Evolutionary conservation across 1,284 basidiomycete species (phyloP).

Genomic region (Ganoderma boninense): DNA sequence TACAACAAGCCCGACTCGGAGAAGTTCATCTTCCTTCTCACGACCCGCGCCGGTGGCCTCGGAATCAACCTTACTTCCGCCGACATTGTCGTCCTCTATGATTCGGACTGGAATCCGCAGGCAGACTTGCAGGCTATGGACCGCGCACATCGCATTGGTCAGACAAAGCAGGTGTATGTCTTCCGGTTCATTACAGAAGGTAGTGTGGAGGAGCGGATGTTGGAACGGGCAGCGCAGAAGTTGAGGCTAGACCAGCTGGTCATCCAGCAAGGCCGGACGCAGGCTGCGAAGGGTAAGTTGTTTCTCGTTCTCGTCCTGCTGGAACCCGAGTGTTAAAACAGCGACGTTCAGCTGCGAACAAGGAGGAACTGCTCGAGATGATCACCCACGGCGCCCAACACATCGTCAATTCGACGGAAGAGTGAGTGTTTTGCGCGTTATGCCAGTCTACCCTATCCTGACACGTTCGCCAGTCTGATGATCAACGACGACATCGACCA

Average conservation of each 20-base stretch:
- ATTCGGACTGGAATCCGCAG: constrained; percentile 99
- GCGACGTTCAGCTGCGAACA: constrained; percentile 77
- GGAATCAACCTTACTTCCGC: constrained; percentile 98
- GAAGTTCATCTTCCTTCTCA: constrained; percentile 97
- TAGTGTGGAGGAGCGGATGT: constrained; percentile 96
- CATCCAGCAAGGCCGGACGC: constrained; percentile 93
- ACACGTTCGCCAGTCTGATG: constrained; percentile 60
- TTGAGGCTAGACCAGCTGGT: constrained; percentile 96
- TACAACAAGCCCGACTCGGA: constrained; percentile 97
- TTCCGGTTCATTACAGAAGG: constrained; percentile 98
- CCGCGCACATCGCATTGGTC: constrained; percentile 97
- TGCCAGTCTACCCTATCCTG: background rate
- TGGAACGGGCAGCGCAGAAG: constrained; percentile 97
- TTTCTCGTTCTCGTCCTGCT: background rate
- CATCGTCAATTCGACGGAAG: constrained; percentile 85
- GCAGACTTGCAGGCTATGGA: constrained; percentile 99
- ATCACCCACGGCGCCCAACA: constrained; percentile 98
- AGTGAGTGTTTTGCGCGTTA: constrained; percentile 51
- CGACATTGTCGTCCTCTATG: constrained; percentile 97
- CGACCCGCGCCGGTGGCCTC: constrained; percentile 97
- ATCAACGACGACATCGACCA: constrained; percentile 95
- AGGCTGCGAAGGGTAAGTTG: constrained; percentile 67
- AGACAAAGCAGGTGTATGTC: constrained; percentile 98
- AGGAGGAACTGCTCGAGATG: constrained; percentile 98
- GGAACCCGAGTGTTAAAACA: background rate